Evolutionary conservation across 2,329 filamentous ascomycete species (phyloP).

Genomic region (Pseudogymnoascus sp.): DNA sequence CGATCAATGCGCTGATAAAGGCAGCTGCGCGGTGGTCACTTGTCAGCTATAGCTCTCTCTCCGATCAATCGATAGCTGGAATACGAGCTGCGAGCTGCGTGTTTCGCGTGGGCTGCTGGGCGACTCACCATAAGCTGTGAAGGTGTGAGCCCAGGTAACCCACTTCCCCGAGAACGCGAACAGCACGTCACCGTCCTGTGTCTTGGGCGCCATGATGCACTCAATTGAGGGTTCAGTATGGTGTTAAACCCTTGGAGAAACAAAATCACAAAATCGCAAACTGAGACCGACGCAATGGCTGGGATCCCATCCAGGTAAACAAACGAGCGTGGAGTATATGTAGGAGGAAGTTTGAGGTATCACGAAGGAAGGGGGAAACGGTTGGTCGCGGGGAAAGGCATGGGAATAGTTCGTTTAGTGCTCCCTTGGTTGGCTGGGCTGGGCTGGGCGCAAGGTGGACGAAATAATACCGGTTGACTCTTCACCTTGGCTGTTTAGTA

Average conservation of each 20-base stretch:
- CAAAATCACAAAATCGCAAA: background rate
- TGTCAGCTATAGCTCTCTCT: background rate
- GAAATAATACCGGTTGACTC: background rate
- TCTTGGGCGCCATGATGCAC: constrained; percentile 39
- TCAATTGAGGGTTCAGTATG: background rate
- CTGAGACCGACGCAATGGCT: background rate
- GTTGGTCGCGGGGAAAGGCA: background rate
- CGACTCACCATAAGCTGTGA: constrained; percentile 67
- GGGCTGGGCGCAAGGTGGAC: background rate
- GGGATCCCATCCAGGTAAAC: background rate
- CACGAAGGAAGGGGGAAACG: background rate
- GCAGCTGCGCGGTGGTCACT: constrained; percentile 47
- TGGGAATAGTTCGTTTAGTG: background rate
- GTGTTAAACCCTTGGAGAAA: background rate
- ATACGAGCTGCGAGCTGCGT: background rate
- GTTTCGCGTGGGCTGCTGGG: background rate
- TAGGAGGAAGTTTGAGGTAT: background rate
- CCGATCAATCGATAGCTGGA: background rate
- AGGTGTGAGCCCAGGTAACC: constrained; percentile 84
- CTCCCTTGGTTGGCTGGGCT: background rate
- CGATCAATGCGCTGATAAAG: constrained; percentile 77
- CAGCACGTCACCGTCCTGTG: constrained; percentile 57
- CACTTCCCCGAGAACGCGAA: constrained; percentile 74
- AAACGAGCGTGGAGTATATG: constrained; percentile 1
- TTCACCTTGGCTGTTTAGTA: background rate